Evolutionary conservation across 345 rosid species (phyloP), one percentile per base, ranked within the genome.

Genomic region (Bruguiera gymnorhiza): DNA sequence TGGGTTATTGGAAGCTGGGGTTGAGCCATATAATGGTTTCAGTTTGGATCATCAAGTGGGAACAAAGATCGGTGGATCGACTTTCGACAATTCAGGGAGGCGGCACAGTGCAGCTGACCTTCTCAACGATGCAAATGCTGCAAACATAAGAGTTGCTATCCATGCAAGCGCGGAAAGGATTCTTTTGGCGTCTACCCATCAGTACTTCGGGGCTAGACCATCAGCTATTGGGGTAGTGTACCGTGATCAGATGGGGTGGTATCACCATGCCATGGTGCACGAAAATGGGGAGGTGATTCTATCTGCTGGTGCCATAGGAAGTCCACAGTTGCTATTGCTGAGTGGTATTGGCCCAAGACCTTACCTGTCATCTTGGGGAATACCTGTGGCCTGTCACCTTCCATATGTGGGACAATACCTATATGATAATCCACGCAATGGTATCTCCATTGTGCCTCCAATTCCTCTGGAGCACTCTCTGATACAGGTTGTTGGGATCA

Each of bases 21-120:
- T 94, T 1, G 75, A 78, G 75, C 98, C 98, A 1, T 89, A 84
- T 73, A 83, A 89, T 59, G 98, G 93, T 15, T 89, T 76, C 67
- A 82, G 65, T 26, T 73, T 89, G 73, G 88, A 89, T 67, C 98
- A 94, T 69, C 61, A 79, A 73, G 80, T 83, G n/a, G 97, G 98
- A 20, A 91, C 97, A 64, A 94, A 94, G 87, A 85, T 91, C 36
- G 96, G 98, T 6, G 98, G 98, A n/a, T 82, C 98, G 0, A 94
- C 97, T 19, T 94, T 94, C 11, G 92, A 94, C 67, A 78, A 80
- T 20, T 27, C 79, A 0, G 98, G 97, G 56, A 82, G 82, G 70
- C 85, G 98, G 62, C 92, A 89, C 56, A 86, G 90, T 68, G 84
- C 98, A 16, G 93, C 95, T 5, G 93, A 91, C 83, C 96, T 91